A percentile compares a stretch with the other conserved stretches of the same genome.
Evolutionary conservation across 257 asterid species (phyloP).

Genomic region (Misopates orontium): DNA sequence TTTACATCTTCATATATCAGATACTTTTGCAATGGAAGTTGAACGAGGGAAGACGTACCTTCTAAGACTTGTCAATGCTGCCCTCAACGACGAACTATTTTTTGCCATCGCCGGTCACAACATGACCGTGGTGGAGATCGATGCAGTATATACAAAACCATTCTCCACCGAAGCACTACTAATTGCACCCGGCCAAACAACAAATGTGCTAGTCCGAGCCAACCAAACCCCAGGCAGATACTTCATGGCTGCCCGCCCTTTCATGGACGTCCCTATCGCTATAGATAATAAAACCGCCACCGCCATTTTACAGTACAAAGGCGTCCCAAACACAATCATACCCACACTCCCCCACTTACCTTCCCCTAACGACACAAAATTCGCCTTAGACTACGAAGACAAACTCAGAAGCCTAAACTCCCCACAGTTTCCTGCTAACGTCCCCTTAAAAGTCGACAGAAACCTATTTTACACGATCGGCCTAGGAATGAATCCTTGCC

Average conservation of each 20-base stretch:
- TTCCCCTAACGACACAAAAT: constrained; percentile 37
- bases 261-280: constrained; percentile 52
- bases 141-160: constrained; percentile 61
- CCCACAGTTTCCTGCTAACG: constrained; percentile 44
- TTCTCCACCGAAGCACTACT: constrained; percentile 45
- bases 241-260: constrained; percentile 56
- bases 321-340: constrained; percentile 30
- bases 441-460: constrained; percentile 51
- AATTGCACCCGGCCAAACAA: constrained; percentile 67
- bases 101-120: constrained; percentile 56
- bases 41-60: constrained; percentile 61
- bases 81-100: constrained; percentile 68
- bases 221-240: constrained; percentile 43
- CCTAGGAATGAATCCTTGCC: constrained; percentile 50
- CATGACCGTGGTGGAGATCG: constrained; percentile 59
- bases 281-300: constrained; percentile 62
- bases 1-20: constrained; percentile 21
- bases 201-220: constrained; percentile 50
- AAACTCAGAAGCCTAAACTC: constrained; percentile 51
- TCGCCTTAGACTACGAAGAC: constrained; percentile 39
- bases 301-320: constrained; percentile 50
- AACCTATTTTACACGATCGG: constrained; percentile 60
- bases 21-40: constrained; percentile 49
- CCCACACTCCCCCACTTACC: constrained; percentile 49
- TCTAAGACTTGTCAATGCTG: constrained; percentile 58